Conservation (phyloP, 2,329 filamentous ascomycete genomes). For the Basipetospora chlamydospora region DNA sequence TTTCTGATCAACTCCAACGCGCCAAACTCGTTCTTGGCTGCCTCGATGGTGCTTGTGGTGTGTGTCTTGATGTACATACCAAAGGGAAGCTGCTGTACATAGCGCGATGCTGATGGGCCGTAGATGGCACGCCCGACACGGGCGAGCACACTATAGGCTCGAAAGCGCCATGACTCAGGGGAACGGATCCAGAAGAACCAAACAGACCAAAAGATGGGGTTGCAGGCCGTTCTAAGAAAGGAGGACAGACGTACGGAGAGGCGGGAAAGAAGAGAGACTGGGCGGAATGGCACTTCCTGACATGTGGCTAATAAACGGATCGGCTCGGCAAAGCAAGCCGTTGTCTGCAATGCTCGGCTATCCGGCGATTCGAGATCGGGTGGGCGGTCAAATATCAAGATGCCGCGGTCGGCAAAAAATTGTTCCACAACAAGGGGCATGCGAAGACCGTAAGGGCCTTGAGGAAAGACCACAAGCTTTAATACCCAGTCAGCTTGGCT, state of each 20-base stretch:
- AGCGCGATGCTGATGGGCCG: slow-evolving; percentile 7
- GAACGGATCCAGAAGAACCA: not conserved
- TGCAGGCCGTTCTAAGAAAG: not conserved
- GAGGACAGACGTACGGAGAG: not conserved
- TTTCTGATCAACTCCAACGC: not conserved
- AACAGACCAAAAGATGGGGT: not conserved
- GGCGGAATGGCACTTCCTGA: not conserved
- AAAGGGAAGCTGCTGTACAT: slow-evolving; percentile 10
- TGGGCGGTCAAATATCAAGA: not conserved
- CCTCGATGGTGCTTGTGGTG: not conserved
- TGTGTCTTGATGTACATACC: slow-evolving; percentile 10
- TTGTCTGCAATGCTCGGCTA: not conserved
- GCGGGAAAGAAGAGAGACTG: not conserved
- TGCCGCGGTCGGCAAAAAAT: not conserved
- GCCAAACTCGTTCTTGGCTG: not conserved
- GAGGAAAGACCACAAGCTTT: not conserved
- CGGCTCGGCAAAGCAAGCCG: not conserved
- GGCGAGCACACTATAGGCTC: not conserved
- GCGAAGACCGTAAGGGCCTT: not conserved
- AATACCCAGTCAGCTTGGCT: not conserved
- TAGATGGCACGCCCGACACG: slow-evolving; percentile 4
- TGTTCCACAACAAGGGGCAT: not conserved
- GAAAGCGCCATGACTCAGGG: not conserved
- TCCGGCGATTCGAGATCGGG: not conserved
- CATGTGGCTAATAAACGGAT: not conserved